Evolutionary conservation across 1,284 basidiomycete genomes (phyloP).

Genomic region (Garcileccinum viscosum): DNA sequence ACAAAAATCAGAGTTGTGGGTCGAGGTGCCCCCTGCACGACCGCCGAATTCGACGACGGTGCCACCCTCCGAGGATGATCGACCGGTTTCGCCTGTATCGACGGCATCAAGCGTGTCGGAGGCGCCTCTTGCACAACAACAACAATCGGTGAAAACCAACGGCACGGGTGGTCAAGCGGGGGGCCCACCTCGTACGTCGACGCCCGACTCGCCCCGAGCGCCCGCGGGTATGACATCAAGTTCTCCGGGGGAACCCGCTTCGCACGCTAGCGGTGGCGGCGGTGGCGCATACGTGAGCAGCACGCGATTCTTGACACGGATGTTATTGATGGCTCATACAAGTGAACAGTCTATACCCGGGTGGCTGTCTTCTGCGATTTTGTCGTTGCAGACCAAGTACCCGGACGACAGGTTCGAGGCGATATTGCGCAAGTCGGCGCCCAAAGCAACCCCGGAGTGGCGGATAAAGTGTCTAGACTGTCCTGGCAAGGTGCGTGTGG

Average conservation of each 20-base stretch:
- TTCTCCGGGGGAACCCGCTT: conserved; percentile 23
- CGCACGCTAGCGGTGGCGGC: conserved; percentile 13
- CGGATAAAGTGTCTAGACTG: conserved; percentile 94
- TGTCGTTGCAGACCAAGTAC: conserved; percentile 73
- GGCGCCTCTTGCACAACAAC: conserved; percentile 65
- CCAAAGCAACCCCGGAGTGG: conserved; percentile 74
- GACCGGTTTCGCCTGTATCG: conserved; percentile 69
- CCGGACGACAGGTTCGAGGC: conserved; percentile 86
- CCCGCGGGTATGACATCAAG: conserved; percentile 17
- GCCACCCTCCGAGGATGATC: conserved; percentile 50
- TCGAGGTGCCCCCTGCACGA: conserved; percentile 45
- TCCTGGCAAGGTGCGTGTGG: conserved; percentile 78
- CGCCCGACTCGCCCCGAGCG: conserved; percentile 37
- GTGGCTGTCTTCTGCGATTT: conserved; percentile 74
- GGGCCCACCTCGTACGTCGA: conserved; percentile 26
- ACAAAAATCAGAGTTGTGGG: conserved; percentile 49
- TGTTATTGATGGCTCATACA: conserved; percentile 43
- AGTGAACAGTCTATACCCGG: conserved; percentile 60
- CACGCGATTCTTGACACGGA: conserved; percentile 26
- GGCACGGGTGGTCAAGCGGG: conserved; percentile 42
- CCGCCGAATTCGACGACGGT: conserved; percentile 41
- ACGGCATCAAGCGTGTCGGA: conserved; percentile 73
- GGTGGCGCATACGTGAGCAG: conserved; percentile 33
- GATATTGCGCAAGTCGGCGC: conserved; percentile 64
- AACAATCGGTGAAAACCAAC: conserved; percentile 55